A percentile compares a stretch with the other conserved stretches of the same genome.
Conservation (phyloP, 768 basidiomycete genomes). For the Pleurotus eryngii region DNA sequence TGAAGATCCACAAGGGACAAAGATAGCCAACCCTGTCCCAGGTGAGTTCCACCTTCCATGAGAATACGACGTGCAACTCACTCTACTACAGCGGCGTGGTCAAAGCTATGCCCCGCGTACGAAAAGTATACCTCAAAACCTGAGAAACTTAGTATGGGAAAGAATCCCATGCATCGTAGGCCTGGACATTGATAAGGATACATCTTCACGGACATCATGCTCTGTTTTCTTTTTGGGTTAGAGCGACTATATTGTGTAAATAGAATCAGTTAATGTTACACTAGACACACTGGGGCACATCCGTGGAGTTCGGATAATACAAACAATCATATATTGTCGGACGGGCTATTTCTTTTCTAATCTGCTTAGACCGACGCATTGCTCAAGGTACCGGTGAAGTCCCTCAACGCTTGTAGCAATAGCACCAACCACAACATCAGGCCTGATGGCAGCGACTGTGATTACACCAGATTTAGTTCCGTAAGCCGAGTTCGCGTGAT, state of each 20-base stretch:
- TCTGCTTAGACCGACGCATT: no score
- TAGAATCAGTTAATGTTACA: background rate
- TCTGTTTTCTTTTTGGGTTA: background rate
- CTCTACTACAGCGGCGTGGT: background rate
- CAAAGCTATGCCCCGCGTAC: constrained; percentile 5
- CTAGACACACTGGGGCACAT: no score
- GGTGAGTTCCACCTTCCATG: background rate
- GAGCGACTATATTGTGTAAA: background rate
- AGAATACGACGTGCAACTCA: background rate
- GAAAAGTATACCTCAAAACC: background rate
- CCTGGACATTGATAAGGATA: background rate
- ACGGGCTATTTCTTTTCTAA: no score
- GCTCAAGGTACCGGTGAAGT: constrained; percentile 31
- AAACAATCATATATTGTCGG: no score
- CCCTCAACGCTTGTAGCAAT: constrained; percentile 29
- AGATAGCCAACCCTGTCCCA: background rate
- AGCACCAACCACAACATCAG: constrained; percentile 44
- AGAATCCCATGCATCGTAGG: constrained; percentile 1
- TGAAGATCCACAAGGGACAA: constrained; percentile 4
- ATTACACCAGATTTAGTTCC: constrained; percentile 18
- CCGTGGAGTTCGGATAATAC: no score
- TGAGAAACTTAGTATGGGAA: constrained; percentile 5
- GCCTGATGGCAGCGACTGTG: constrained; percentile 35
- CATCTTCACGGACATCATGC: background rate
- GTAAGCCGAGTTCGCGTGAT: constrained; percentile 24